Percentiles rank a stretch among this genome's conserved stretches.
Evolutionary conservation across 148 eudicot genomes (phyloP).

Genomic region (Rhododendron henanense): DNA sequence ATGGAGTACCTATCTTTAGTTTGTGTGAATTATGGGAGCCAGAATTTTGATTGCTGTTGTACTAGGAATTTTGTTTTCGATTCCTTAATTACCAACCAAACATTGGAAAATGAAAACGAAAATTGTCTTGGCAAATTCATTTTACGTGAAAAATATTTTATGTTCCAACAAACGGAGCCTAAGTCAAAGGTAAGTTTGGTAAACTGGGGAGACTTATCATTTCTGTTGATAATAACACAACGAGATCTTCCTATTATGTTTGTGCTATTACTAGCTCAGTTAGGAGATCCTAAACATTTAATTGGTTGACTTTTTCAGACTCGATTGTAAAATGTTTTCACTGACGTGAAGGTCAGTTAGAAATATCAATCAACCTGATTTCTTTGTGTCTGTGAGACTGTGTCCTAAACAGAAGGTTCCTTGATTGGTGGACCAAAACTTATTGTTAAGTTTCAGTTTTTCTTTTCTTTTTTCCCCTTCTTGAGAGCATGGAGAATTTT

Average conservation of each 20-base stretch:
- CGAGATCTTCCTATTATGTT: not conserved
- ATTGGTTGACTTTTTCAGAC: not conserved
- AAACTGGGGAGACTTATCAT: not conserved
- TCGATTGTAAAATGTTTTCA: not conserved
- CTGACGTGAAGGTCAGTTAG: not conserved
- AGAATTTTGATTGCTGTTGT: too few species aligned
- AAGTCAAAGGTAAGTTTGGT: not conserved
- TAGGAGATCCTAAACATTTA: not conserved
- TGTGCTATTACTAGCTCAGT: not conserved
- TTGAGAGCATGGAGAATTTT: not conserved
- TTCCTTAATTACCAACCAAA: too few species aligned
- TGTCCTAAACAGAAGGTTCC: not conserved
- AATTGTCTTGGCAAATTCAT: too few species aligned
- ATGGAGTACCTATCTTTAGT: too few species aligned
- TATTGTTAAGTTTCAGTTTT: not conserved
- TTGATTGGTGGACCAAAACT: not conserved
- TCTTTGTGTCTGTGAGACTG: not conserved
- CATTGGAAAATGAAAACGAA: too few species aligned
- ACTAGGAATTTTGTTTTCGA: too few species aligned
- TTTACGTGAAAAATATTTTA: too few species aligned
- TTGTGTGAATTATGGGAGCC: too few species aligned
- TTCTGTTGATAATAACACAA: not conserved
- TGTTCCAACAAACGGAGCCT: too few species aligned
- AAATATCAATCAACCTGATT: not conserved
- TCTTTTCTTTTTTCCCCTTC: not conserved